Base-by-base conservation (phyloP, 148 eudicot genomes). In the Beta vulgaris region DNA sequence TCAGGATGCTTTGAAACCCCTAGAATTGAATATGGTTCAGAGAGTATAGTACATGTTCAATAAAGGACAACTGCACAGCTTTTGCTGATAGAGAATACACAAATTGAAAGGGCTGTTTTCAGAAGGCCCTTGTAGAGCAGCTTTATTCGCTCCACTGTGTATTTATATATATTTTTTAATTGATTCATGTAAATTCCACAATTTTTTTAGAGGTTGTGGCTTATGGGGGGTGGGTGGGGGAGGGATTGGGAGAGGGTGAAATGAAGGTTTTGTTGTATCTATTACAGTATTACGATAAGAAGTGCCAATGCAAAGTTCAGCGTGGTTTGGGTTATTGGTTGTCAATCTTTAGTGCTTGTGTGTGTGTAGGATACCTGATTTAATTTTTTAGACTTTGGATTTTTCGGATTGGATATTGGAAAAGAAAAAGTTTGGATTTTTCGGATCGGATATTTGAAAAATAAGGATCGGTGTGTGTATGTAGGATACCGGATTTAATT, bases 1-100 rank as follows among this genome's bases (percentile, higher is more conserved):
- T 77, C 99, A 89, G 79, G 93, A 87, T 69, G 95, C 98, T 71
- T 84, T 96, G 87, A 88, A 91, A 87, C 98, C 99, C 13, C 88
- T 78, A 39, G 98, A 96, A 72, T 59, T 88, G 73, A 91, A 91
- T 77, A 68, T 85, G 61, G 71, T 78, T 65, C 69, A 68, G 64
- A 53, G 75, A 66, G 51, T 77, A 67, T 58, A 66, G 64, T 68
- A 69, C 29, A 16, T 57, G 36, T 48, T 75, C 76, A 14, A 54
- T 49, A 53, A 54, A 34, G 57, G 44, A 48, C 29, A 29, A 29
- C 23, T 80, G 75, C 72, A 74, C 82, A 79, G 82, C 75, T 48
- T 75, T 80, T 42, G 79, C 63, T 80, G 68, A 69, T 80, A 80
- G 71, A 65, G 73, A 49, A 74, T 68, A 72, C 79, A 80, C 61